Conservation (phyloP, 257 asterid genomes). For the Solanum tarijense region DNA sequence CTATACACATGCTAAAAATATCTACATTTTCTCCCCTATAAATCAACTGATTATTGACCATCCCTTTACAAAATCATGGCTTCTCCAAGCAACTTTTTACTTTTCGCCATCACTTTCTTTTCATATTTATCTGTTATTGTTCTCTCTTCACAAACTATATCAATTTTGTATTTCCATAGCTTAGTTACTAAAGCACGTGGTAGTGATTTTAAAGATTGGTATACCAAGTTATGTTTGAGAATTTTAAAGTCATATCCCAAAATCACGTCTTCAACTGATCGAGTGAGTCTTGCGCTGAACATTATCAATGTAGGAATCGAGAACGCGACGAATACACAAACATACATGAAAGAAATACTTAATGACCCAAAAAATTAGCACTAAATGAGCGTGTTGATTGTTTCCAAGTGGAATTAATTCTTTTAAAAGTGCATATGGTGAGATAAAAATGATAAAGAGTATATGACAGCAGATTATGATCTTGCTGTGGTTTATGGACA, state of each 20-base stretch:
- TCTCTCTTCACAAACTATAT: not conserved
- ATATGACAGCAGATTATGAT: not conserved
- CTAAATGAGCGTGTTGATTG: not conserved
- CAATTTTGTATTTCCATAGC: too few species aligned
- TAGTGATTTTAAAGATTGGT: not conserved
- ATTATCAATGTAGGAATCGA: not conserved
- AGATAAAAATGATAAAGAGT: not conserved
- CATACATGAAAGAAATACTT: not conserved
- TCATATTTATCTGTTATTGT: not conserved
- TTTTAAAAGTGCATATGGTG: not conserved
- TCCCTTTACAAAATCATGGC: not conserved
- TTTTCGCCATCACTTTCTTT: not conserved
- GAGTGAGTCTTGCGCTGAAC: not conserved
- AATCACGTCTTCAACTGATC: not conserved
- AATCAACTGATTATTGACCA: not conserved
- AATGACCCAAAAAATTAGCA: not conserved
- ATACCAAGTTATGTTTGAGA: not conserved
- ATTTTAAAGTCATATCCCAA: not conserved
- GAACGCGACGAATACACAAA: not conserved
- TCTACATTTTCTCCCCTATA: not conserved
- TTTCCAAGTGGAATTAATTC: not conserved
- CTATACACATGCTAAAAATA: not conserved
- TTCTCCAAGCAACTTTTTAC: not conserved
- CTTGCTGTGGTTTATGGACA: not conserved
- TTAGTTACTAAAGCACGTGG: not conserved